Evolutionary conservation across 2,329 filamentous ascomycete genomes (phyloP), one percentile per base, ranked within the genome.

Genomic region (Neonectria sp.): DNA sequence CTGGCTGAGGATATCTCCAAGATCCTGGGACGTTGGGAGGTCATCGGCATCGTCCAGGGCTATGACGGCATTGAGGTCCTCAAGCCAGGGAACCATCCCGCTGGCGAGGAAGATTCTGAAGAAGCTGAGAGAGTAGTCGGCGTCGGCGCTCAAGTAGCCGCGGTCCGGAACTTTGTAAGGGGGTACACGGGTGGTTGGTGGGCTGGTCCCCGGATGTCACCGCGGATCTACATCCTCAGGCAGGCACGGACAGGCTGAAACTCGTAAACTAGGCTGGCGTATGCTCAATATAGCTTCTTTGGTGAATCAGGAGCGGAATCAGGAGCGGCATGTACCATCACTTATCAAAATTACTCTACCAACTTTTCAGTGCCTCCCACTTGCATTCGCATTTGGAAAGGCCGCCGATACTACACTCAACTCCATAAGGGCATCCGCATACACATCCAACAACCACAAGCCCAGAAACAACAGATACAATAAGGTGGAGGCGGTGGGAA

Each of bases 151-250:
- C 55, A 77, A 0, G 75, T 88, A 17, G 80, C 76, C 33, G 71
- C 70, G 29, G 59, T 85, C 37, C 83, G 84, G 64, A 78, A 82
- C 6, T 55, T 68, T 2, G 82, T 88, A 7, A 84, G 86, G 66
- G 68, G 67, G 29, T 66, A 80, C 6, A 90, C 88, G 0, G 85
- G 89, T 2, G 90, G 90, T 0, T 91, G 89, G 87, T 92, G 90
- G 90, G 71, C 89, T 71, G 90, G 90, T 0, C 90, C 89, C 27
- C 83, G 84, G 70, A 90, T 91, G 88, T 83, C 83, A 68, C 88
- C 88, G 6, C 81, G 83, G 58, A 84, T 91, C 49, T 79, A 84
- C 70, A 82, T 91, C 21, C 74, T 90, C 76, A 84, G 79, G 68
- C 72, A 67, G 46, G 35, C 56, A 33, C 77, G 78, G 59, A 59